phyloP scores from a whole-genome alignment of 2,329 filamentous ascomycete genomes.

The Aspergillus sp. region DNA sequence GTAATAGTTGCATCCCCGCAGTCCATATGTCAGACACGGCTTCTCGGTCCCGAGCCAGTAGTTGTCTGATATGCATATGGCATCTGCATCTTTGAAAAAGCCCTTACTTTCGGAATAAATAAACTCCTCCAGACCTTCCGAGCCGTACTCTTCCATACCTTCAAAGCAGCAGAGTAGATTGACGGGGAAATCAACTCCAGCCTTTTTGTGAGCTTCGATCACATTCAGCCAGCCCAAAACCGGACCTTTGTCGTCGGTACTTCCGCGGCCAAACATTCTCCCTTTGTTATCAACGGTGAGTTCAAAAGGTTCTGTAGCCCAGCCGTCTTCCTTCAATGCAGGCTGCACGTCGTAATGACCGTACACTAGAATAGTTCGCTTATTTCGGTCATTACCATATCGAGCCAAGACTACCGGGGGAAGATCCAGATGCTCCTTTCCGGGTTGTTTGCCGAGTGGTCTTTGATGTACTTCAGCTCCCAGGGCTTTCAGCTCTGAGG shows the following conservation, averaged over 20 bases:
- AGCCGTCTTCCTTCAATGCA: conserved; percentile 87
- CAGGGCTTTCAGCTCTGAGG: conserved; percentile 74
- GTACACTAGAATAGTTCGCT: conserved; percentile 94
- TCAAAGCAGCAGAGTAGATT: conserved; percentile 99
- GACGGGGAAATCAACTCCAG: conserved; percentile 89
- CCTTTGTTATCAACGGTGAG: conserved; percentile 84
- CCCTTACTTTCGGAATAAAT: conserved; percentile 88
- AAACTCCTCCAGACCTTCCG: conserved; percentile 91
- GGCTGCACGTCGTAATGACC: conserved; percentile 99
- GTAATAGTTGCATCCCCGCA: conserved; percentile 98
- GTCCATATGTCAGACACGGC: conserved; percentile 94
- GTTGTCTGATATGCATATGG: conserved; percentile 98
- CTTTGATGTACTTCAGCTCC: conserved; percentile 87
- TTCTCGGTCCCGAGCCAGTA: conserved; percentile 99
- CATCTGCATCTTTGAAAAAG: conserved; percentile 93
- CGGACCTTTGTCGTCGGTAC: conserved; percentile 96
- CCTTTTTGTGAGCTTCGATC: conserved; percentile 96
- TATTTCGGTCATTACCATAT: conserved; percentile 88
- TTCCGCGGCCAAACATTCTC: conserved; percentile 93
- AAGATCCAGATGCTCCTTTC: conserved; percentile 84
- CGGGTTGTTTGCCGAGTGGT: conserved; percentile 85
- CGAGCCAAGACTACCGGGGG: conserved; percentile 89
- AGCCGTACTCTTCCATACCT: conserved; percentile 99
- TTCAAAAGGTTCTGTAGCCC: conserved; percentile 92
- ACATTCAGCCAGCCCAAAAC: conserved; percentile 97